Base-by-base conservation (phyloP, 345 rosid species). In the Rubroshorea leprosula region DNA sequence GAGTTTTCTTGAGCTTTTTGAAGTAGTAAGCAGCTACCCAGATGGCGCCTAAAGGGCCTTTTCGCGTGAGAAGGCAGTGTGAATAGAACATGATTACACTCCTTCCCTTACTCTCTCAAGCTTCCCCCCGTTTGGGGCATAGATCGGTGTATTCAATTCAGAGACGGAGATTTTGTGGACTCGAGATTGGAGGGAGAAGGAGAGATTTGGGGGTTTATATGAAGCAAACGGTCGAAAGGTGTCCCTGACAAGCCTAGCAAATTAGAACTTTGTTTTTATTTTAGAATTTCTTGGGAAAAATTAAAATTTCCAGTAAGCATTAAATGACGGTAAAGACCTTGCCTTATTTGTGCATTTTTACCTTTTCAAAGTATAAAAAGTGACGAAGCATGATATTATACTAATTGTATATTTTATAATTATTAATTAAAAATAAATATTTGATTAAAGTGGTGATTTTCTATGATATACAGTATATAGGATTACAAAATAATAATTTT, bases 1-100 rank as follows among this genome's bases (percentile, higher is more conserved):
- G 91, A 50, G 81, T 57, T 57, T 74, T 92, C 72, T 82, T 86
- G 9, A 92, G 96, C 62, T 81, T 84, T 24, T 83, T 89, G 74
- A 63, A 75, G 83, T 61, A 84, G 74, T 84, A 86, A 15, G 93
- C 98, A 29, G 98, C 97, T 19, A 86, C 80, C 95, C 95, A 86
- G 21, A 89, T 70, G 29, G 86, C 70, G 19, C 87, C 79, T 41
- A 84, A 60, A 46, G 96, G 80, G 38, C 97, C 93, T 55, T 80
- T 84, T 23, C 74, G 69, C 0, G 89, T 80, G 15, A 81, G 74
- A 48, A 83, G 77, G 58, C 74, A 60, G 29, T 79, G 76, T 6
- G 98, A 89, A 61, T 70, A 47, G 60, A 77, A 89, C 96, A 89
- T 87, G 49, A 47, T 19, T 24, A 5, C 23, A 27, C 39, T 1